Evolutionary conservation across 2,329 filamentous ascomycete species (phyloP).

Genomic region (Massarina eburnea): DNA sequence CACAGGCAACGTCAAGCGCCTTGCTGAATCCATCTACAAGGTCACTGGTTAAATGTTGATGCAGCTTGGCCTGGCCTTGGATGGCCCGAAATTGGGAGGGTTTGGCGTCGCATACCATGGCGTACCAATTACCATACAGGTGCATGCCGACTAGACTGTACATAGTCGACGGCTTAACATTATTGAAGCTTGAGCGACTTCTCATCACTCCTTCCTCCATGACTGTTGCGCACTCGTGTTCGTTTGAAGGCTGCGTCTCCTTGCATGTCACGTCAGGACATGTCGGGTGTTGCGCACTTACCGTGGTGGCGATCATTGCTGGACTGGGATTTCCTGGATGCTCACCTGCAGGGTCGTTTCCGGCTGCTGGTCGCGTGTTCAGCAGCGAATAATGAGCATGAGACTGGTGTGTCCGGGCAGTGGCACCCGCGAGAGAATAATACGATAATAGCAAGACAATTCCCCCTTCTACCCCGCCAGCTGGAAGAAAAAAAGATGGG

Average conservation of each 20-base stretch:
- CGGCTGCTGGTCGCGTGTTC: slow-evolving; percentile 1
- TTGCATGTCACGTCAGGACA: slow-evolving; percentile 2
- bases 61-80: neutral
- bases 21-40: slow-evolving; percentile 83
- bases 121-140: slow-evolving; percentile 13
- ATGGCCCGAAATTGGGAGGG: slow-evolving; percentile 1
- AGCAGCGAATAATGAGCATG: slow-evolving; percentile 1
- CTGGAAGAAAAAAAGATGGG: too few relatives aligned
- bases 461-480: too few relatives aligned
- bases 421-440: neutral
- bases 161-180: slow-evolving; percentile 8
- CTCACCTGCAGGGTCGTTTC: slow-evolving; percentile 7
- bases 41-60: slow-evolving; percentile 62
- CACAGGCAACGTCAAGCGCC: slow-evolving; percentile 72
- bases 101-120: slow-evolving; percentile 17
- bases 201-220: neutral
- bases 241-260: neutral
- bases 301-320: slow-evolving; percentile 7
- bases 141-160: slow-evolving; percentile 4
- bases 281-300: neutral
- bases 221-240: neutral
- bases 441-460: too few relatives aligned
- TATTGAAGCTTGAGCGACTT: neutral
- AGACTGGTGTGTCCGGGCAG: neutral
- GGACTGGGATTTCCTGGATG: neutral